Evolutionary conservation across 2,329 filamentous ascomycete genomes (phyloP), one percentile per base, ranked within the genome.

Genomic region (Pseudocercospora cruenta): DNA sequence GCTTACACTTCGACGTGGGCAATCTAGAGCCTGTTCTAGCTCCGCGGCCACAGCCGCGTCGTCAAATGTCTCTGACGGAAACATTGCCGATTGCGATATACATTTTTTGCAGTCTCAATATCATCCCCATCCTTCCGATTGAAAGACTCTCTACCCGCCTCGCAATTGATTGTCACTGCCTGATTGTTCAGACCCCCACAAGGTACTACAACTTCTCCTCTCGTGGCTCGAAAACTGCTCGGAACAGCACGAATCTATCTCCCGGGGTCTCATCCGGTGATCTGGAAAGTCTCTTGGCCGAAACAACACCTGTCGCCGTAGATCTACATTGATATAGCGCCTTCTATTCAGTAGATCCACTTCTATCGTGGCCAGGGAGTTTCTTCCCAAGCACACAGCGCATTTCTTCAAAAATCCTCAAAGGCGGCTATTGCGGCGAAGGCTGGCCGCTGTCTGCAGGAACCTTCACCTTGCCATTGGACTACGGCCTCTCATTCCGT

Each of bases 361-460:
- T 54, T 14, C 51, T 28, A 28, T 28, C 21, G 21, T 16, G 51
- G 21, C 24, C 24, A 26, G 51, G 51, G 24, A 54, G 16, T 54
- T 53, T 54, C 24, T n/a, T 28, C 26, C 22, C 51, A 55, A 55
- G 51, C 51, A 55, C 24, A 31, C 12, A 33, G 26, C 22, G 26
- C 33, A 28, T 7, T 55, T 8, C 22, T 6, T 55, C 47, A 7
- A 55, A 43, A 28, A n/a, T 16, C 24, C 51, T 55, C 26, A 49
- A n/a, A 51, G 28, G 43, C 59, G 59, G 59, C 21, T 63, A 57
- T 63, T 63, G 61, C 61, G 61, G 61, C 51, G 28, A 39, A 49
- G 61, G 22, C 16, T 43, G 55, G 28, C 55, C 55, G 43, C 45
- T 43, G 31, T 16, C 57, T 59, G 57, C 57, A 59, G 57, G 57